Base-by-base conservation (phyloP, 1,284 basidiomycete genomes). In the Psilocybe mexicana region DNA sequence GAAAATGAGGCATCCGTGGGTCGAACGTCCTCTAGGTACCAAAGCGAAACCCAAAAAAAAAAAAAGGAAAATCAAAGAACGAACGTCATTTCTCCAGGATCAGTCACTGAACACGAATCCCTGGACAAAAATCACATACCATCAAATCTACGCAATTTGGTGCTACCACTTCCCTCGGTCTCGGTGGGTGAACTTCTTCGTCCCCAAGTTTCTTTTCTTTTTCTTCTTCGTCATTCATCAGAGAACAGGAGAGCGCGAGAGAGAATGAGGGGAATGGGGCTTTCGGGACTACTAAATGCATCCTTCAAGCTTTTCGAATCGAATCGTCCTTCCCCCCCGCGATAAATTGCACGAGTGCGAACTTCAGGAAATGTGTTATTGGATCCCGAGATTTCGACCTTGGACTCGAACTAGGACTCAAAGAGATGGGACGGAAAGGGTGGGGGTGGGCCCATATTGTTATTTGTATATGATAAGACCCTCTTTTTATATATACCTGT, bases 241-340 rank as follows among this genome's bases (percentile, higher is more conserved):
- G 24, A 18, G 51, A 48, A 38, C 42, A 33, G 24, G 59, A 55
- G 33, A 63, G 55, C 24, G 50, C 62, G n/a, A 61, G 55, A n/a
- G 60, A 38, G 46, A 63, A 63, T n/a, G 62, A 63, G 49, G 62
- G 62, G 55, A 63, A 61, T 5, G 60, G 60, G 36, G 60, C 54
- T 48, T 52, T 57, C 11, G 62, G 62, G 23, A 63, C 54, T 25
- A 55, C 42, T 51, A 59, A 26, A 18, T 18, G 18, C 43, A 55
- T n/a, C 43, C 26, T 43, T 35, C 49, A 47, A 24, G 38, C 36
- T 12, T 35, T 2, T 7, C 18, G n/a, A 51, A 44, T 35, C n/a
- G 12, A 38, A 36, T 36, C 7, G 4, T 18, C 18, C 18, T 18
- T 18, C 18, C 18, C 18, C 18, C 18, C 18, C 18, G 18, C 18